Evolutionary conservation across 805 yeast genomes (phyloP), one percentile per base, ranked within the genome.

Genomic region (Citeromyces matritensis): DNA sequence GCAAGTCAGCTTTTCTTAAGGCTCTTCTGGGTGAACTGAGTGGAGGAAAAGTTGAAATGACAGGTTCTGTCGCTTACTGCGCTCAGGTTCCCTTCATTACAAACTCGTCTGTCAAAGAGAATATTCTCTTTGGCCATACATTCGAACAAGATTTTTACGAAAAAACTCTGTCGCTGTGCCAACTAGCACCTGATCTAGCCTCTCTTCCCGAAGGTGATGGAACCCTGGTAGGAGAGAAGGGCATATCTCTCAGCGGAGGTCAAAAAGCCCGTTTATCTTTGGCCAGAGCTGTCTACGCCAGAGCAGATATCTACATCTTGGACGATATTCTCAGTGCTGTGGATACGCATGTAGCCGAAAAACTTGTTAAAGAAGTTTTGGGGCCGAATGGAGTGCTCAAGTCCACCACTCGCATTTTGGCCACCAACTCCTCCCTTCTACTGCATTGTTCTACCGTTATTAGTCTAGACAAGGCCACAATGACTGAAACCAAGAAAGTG

Each of bases 261-360:
- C 96, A 86, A 54, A 86, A 86, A 60, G 95, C 96, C 1, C 74
- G 97, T 53, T 64, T 86, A 25, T 74, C 93, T 1, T 65, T 86
- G 32, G 96, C 96, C 1, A 70, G 97, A 49, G 95, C 97, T 10
- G 95, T 86, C 5, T 86, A 86, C 48, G 72, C 95, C 3, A 65
- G 95, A 40, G 91, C 95, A 7, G 95, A 86, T 43, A 70, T 86
- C 26, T 83, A 82, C 49, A 56, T 86, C 29, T 58, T 86, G 40
- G 97, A 86, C 50, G 97, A 86, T 51, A 86, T 91, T 9, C 66
- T 86, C 36, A 77, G 88, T 52, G 97, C 97, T 25, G 97, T 86
- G 27, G 97, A 86, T 52, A 95, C 84, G 48, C 96, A 86, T 47
- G 97, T 86, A 39, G 85, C 94, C 17, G 71, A 70, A 39, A 94